phyloP scores from a whole-genome alignment of 164 flowering plant species.

The Chloranthus sessilifolius region DNA sequence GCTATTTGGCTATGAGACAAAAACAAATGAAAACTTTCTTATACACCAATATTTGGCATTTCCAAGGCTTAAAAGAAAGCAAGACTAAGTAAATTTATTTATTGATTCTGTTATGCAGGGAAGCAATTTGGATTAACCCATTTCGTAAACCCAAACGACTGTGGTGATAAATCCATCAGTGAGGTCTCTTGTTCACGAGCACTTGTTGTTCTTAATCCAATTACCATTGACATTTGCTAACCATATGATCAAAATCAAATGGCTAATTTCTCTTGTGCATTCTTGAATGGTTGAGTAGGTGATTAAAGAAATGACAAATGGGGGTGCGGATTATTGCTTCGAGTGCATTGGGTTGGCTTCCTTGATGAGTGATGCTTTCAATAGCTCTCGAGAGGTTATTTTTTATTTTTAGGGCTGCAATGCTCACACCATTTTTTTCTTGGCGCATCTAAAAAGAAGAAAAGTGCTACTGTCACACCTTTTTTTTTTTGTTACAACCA shows the following conservation, averaged over 20 bases:
- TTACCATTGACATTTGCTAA: not conserved
- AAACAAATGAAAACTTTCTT: too few species aligned
- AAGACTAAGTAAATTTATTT: not conserved
- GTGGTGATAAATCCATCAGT: slow-evolving; percentile 28
- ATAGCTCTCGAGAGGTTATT: slow-evolving; percentile 39
- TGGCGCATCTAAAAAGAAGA: not conserved
- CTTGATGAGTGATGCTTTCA: slow-evolving; percentile 52
- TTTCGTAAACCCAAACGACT: slow-evolving; percentile 46
- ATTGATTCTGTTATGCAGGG: slow-evolving; percentile 25
- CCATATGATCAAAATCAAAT: not conserved
- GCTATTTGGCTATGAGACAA: too few species aligned
- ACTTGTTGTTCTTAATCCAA: too few species aligned
- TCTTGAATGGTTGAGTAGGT: slow-evolving; percentile 26
- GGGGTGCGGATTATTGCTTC: slow-evolving; percentile 79
- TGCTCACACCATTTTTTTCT: too few species aligned
- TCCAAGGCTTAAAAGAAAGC: too few species aligned
- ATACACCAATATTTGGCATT: too few species aligned
- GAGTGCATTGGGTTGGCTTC: slow-evolving; percentile 74
- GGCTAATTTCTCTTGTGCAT: not conserved
- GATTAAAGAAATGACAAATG: slow-evolving; percentile 58
- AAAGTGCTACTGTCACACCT: not conserved
- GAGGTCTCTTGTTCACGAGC: too few species aligned
- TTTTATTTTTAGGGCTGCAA: too few species aligned
- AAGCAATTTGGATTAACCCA: slow-evolving; percentile 60
- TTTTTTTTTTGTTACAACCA: too few species aligned